Evolutionary conservation across 2,329 filamentous ascomycete species (phyloP).

Genomic region (Aureobasidium namibiae): DNA sequence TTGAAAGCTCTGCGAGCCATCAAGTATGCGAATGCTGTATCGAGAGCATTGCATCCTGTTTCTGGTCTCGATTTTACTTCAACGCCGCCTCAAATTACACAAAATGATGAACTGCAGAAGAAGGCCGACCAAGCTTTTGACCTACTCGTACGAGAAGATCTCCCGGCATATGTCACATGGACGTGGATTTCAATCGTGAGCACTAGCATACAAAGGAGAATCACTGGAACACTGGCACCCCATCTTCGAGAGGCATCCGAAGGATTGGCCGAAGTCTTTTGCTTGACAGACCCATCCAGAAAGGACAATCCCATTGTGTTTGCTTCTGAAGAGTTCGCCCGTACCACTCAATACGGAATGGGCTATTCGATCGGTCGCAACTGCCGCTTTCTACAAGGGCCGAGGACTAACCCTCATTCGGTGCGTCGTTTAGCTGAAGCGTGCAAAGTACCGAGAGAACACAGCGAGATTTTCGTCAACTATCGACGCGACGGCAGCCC

Average conservation of each 20-base stretch:
- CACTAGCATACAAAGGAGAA: slow-evolving; percentile 56
- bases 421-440: slow-evolving; percentile 55
- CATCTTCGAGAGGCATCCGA: slow-evolving; percentile 62
- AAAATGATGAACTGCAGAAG: slow-evolving; percentile 52
- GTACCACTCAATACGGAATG: slow-evolving; percentile 67
- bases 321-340: slow-evolving; percentile 67
- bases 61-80: slow-evolving; percentile 49
- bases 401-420: slow-evolving; percentile 57
- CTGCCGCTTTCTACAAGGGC: slow-evolving; percentile 70
- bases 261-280: slow-evolving; percentile 69
- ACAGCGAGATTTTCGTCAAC: slow-evolving; percentile 67
- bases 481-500: slow-evolving; percentile 67
- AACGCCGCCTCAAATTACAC: slow-evolving; percentile 42
- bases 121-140: slow-evolving; percentile 60
- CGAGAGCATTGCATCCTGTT: slow-evolving; percentile 51
- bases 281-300: slow-evolving; percentile 64
- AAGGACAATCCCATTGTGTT: slow-evolving; percentile 39
- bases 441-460: slow-evolving; percentile 55
- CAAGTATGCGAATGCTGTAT: slow-evolving; percentile 61
- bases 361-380: slow-evolving; percentile 67
- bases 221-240: slow-evolving; percentile 58
- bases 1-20: slow-evolving; percentile 64
- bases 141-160: slow-evolving; percentile 55
- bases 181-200: slow-evolving; percentile 63
- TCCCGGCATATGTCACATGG: slow-evolving; percentile 64